Conservation (phyloP, 371 early-diverging fungal genomes). For the Capillidium heterosporum region DNA sequence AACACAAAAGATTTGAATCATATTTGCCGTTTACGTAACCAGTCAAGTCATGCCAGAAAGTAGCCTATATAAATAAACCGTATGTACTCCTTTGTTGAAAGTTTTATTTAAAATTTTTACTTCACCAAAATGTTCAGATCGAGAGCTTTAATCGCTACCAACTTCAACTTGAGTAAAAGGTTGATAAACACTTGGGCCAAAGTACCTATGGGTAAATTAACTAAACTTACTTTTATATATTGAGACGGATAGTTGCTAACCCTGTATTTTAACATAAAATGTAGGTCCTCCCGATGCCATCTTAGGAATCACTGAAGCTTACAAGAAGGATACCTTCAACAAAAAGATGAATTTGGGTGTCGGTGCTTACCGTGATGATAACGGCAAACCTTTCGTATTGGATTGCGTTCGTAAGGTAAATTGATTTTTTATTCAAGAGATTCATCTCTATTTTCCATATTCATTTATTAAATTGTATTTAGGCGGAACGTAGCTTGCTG, state of each 20-base stretch:
- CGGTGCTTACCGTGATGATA: conserved; percentile 94
- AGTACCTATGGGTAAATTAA: conserved; percentile 44
- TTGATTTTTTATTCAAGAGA: neutral
- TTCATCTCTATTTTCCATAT: neutral
- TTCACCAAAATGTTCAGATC: no score
- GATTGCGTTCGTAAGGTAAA: conserved; percentile 64
- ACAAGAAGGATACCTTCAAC: conserved; percentile 73
- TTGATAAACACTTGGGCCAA: conserved; percentile 36
- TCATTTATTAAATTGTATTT: conserved; percentile 2
- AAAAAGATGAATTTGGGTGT: conserved; percentile 96
- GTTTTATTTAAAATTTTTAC: no score
- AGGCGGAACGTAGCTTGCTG: conserved; percentile 67
- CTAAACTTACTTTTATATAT: neutral
- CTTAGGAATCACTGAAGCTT: conserved; percentile 90
- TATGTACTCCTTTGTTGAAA: no score
- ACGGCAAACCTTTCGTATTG: conserved; percentile 84
- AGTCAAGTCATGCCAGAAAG: no score
- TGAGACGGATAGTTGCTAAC: conserved; percentile 1
- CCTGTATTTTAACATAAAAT: neutral
- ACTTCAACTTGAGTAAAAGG: no score
- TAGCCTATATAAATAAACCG: no score
- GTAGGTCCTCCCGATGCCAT: conserved; percentile 91
- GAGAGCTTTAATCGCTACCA: no score
- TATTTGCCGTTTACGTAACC: no score
- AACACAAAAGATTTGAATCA: no score